Percentiles rank a stretch among this genome's conserved stretches.
phyloP scores from a whole-genome alignment of 805 yeast species.

The Starmerella sirachaensis region DNA sequence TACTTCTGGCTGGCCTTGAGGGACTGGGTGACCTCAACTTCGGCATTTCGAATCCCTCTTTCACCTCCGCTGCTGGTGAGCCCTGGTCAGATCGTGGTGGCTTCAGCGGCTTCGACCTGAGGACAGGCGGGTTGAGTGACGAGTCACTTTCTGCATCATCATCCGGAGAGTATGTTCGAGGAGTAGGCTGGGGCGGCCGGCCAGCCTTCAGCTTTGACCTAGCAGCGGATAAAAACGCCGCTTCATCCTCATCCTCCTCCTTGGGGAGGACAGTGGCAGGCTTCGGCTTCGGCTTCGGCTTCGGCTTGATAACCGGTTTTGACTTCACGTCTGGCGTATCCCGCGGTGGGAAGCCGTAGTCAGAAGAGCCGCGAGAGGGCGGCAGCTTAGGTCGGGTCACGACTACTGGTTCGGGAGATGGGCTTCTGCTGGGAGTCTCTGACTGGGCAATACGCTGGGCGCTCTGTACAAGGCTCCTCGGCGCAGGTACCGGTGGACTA shows the following conservation, averaged over 20 bases:
- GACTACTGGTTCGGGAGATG: too few species aligned
- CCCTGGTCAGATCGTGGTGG: not conserved
- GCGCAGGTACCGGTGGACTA: conserved; percentile 5
- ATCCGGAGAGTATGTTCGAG: too few species aligned
- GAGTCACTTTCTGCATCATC: not conserved
- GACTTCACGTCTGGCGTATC: conserved; percentile 5
- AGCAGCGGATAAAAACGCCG: conserved; percentile 14
- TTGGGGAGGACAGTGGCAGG: conserved; percentile 8
- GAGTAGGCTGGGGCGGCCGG: too few species aligned
- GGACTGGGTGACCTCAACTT: conserved; percentile 9
- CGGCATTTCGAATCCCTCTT: conserved; percentile 9
- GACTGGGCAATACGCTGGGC: conserved; percentile 11
- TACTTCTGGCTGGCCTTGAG: not conserved
- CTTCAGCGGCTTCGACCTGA: too few species aligned
- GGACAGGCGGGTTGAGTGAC: too few species aligned
- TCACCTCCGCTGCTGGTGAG: not conserved
- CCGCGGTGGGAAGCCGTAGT: too few species aligned
- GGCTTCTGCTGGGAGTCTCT: too few species aligned
- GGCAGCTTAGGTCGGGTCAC: too few species aligned
- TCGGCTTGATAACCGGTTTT: too few species aligned
- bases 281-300: conserved; percentile 3
- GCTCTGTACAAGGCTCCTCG: conserved; percentile 14
- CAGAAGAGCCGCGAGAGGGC: too few species aligned
- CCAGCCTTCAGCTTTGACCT: conserved; percentile 2
- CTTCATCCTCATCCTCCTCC: conserved; percentile 14